Evolutionary conservation across 306 rosid species (phyloP).

Genomic region (Medicago lupulina): DNA sequence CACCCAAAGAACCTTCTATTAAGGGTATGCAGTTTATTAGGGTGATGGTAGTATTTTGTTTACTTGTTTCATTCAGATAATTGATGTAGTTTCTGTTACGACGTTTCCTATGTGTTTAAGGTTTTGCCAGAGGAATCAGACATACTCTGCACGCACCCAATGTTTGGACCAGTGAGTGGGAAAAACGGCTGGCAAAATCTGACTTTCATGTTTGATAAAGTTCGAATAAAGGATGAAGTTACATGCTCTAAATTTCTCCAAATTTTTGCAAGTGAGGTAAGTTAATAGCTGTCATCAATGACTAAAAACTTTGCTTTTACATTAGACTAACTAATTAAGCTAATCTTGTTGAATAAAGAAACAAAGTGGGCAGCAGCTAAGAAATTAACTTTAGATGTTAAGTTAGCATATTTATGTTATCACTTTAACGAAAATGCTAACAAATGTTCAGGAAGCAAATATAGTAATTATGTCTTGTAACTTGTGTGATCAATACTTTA

Average conservation of each 20-base stretch:
- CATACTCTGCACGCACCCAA: slow-evolving; percentile 73
- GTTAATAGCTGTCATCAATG: slow-evolving; percentile 1
- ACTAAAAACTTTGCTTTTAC: slow-evolving; percentile 17
- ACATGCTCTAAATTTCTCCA: slow-evolving; percentile 60
- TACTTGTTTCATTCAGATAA: neutral
- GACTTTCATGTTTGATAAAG: slow-evolving; percentile 63
- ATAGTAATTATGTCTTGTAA: too few relatives aligned
- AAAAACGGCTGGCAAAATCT: slow-evolving; percentile 67
- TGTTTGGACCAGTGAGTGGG: slow-evolving; percentile 72
- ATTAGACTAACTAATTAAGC: neutral
- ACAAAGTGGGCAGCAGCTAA: neutral
- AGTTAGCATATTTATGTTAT: neutral
- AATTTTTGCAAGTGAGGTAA: slow-evolving; percentile 60
- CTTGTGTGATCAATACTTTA: too few relatives aligned
- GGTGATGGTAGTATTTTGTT: neutral
- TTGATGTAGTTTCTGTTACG: neutral
- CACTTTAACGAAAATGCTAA: too few relatives aligned
- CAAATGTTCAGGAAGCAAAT: too few relatives aligned
- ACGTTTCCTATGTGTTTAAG: slow-evolving; percentile 20
- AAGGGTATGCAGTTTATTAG: slow-evolving; percentile 36
- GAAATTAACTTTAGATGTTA: neutral
- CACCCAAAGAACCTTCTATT: slow-evolving; percentile 59
- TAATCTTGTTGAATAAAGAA: slow-evolving; percentile 25
- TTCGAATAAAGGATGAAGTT: slow-evolving; percentile 61
- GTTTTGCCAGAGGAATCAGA: slow-evolving; percentile 60